A percentile compares a stretch with the other conserved stretches of the same genome.
phyloP scores from a whole-genome alignment of 2,329 filamentous ascomycete species.

The Colletotrichum sp. region DNA sequence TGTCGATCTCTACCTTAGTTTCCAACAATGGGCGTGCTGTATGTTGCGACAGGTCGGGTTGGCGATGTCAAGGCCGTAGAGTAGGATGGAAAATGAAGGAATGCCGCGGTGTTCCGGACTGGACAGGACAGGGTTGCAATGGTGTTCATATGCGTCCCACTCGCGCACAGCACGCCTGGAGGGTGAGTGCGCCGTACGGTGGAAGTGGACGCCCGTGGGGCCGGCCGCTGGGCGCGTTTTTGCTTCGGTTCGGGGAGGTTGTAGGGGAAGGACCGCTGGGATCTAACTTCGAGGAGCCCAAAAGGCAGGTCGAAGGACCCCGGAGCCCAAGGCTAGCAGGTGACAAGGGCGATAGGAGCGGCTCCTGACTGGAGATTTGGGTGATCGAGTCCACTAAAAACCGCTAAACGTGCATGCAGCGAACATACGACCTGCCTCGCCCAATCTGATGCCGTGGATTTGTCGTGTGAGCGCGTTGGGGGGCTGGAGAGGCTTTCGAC shows the following conservation, averaged over 20 bases:
- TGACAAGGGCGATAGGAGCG: conserved; percentile 1
- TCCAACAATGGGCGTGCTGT: neutral
- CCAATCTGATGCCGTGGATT: conserved; percentile 12
- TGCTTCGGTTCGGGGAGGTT: neutral
- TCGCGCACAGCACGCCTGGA: neutral
- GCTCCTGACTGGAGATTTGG: conserved; percentile 14
- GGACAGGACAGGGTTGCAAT: conserved; percentile 22
- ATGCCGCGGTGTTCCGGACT: conserved; percentile 21
- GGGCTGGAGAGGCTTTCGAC: neutral
- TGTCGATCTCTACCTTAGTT: neutral
- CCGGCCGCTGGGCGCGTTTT: conserved; percentile 14
- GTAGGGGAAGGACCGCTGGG: conserved; percentile 6
- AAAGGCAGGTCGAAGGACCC: neutral
- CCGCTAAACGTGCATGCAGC: conserved; percentile 14
- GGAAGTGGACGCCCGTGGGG: conserved; percentile 17
- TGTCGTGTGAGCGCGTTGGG: conserved; percentile 18
- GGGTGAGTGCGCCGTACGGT: neutral
- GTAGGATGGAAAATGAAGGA: conserved; percentile 19
- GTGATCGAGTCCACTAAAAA: conserved; percentile 17
- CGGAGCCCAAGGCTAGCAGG: neutral
- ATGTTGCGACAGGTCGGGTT: neutral
- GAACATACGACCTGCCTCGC: conserved; percentile 4
- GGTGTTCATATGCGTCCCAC: conserved; percentile 22
- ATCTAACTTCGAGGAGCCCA: neutral
- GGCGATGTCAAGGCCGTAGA: conserved; percentile 6